Base-by-base conservation (phyloP, 1,284 basidiomycete species). In the Rhodotorula glutinis region DNA sequence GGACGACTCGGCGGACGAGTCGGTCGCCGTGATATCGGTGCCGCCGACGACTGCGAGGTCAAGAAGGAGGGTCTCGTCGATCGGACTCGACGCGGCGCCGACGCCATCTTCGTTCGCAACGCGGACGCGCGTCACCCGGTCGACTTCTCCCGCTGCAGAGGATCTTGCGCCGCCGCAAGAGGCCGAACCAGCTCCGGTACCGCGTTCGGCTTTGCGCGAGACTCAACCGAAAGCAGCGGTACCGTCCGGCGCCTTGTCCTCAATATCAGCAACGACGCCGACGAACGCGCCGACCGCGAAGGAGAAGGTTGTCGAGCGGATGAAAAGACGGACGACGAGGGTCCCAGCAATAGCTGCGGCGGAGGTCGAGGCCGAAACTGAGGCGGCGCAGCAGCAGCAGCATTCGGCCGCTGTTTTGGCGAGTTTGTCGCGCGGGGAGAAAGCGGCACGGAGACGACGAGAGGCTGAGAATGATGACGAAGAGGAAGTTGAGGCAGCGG, bases 281-380 rank as follows among this genome's bases (percentile, higher is more conserved):
- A 23, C 46, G 11, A 17, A 33, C n/a, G 16, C 49, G 21, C n/a
- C 49, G 23, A 25, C 40, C 9, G 43, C 49, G 10, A 30, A 27
- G 40, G 57, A 57, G 40, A 19, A 46, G 4, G 27, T 51, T 13
- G 57, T 64, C 53, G 57, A 59, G 44, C 53, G 40, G 16, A 38
- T 55, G 23, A 33, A 25, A 23, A 19, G 38, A n/a, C 53, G 53
- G 5, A 38, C 33, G 53, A 38, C 53, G 38, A 33, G 53, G 5
- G 49, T 29, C 14, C 25, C 49, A 29, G 16, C 49, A n/a, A 27
- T 27, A 13, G 25, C 49, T 16, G 25, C 49, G 49, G 49, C 49
- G 25, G 46, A 21, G 21, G 46, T n/a, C 46, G 46, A 47, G 46
- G 21, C 46, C 11, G 46, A 21, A 25, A 11, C 33, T 38, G 33